Evolutionary conservation across 352 stramenopile genomes (phyloP), one percentile per base, ranked within the genome.

Genomic region (Phytophthora nicotianae): DNA sequence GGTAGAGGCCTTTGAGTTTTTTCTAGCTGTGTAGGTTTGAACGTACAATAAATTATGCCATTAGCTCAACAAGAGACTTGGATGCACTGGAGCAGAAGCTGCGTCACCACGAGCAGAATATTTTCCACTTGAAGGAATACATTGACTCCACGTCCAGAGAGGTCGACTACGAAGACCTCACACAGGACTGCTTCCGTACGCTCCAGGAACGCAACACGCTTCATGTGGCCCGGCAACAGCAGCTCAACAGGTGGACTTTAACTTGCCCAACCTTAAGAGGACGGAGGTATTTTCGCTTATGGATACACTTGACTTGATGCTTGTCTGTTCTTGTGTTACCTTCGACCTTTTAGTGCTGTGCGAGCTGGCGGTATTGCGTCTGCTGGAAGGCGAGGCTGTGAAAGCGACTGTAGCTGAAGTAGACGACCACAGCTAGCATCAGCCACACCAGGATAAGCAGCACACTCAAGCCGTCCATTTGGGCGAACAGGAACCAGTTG

Each of bases 1-100:
- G n/a, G n/a, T n/a, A n/a, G n/a, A n/a, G n/a, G n/a, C n/a, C n/a
- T n/a, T n/a, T n/a, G n/a, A n/a, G n/a, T n/a, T n/a, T n/a, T n/a
- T n/a, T n/a, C n/a, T n/a, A n/a, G n/a, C n/a, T n/a, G n/a, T n/a
- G n/a, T n/a, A n/a, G n/a, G n/a, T n/a, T n/a, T n/a, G n/a, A n/a
- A n/a, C n/a, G n/a, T n/a, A n/a, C n/a, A n/a, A n/a, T n/a, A n/a
- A n/a, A n/a, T n/a, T n/a, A n/a, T n/a, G n/a, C n/a, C n/a, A n/a
- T n/a, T n/a, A n/a, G n/a, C n/a, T n/a, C n/a, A n/a, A n/a, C n/a
- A n/a, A n/a, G n/a, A n/a, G n/a, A n/a, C n/a, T n/a, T n/a, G n/a
- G n/a, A n/a, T n/a, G n/a, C n/a, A n/a, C n/a, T 97, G 10, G 91
- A 97, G 73, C 82, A 95, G 48, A 97, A 97, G 64, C 66, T 97